phyloP scores from a whole-genome alignment of 2,329 filamentous ascomycete species.

The Thelonectria discophora region DNA sequence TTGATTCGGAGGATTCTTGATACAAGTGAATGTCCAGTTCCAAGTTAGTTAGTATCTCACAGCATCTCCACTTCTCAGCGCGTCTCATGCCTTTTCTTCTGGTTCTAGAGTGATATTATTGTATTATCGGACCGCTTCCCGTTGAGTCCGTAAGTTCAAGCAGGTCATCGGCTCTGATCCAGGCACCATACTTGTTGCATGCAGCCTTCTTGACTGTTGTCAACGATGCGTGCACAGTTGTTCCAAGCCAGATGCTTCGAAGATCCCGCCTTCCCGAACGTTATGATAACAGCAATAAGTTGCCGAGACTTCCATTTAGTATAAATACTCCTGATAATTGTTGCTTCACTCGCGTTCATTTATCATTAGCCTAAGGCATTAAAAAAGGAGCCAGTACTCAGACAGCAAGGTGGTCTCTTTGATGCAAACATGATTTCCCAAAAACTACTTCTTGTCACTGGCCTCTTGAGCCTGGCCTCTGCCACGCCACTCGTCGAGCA shows the following conservation, averaged over 20 bases:
- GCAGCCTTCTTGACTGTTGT: neutral
- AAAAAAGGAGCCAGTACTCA: neutral
- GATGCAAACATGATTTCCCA: constrained; percentile 24
- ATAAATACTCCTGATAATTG: constrained; percentile 22
- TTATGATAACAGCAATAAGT: neutral
- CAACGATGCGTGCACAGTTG: neutral
- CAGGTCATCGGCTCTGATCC: neutral
- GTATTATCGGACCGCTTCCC: constrained; percentile 10
- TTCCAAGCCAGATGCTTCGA: neutral
- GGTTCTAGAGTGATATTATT: neutral
- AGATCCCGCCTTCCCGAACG: constrained; percentile 32
- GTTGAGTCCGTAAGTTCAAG: constrained; percentile 16
- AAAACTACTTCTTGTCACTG: constrained; percentile 31
- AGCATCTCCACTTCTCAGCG: neutral
- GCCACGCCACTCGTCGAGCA: constrained; percentile 48
- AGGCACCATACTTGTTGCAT: neutral
- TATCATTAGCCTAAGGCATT: too few species aligned
- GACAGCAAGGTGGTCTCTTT: neutral
- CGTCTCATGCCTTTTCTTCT: constrained; percentile 1
- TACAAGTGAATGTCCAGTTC: neutral
- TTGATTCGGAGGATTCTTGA: neutral
- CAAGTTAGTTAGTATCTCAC: neutral
- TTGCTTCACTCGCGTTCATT: too few species aligned
- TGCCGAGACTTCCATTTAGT: neutral
- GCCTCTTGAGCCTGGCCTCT: constrained; percentile 43